A percentile compares a stretch with the other conserved stretches of the same genome.
Evolutionary conservation across 495 filamentous ascomycete genomes (phyloP).

Genomic region (Daldinia caldariorum): DNA sequence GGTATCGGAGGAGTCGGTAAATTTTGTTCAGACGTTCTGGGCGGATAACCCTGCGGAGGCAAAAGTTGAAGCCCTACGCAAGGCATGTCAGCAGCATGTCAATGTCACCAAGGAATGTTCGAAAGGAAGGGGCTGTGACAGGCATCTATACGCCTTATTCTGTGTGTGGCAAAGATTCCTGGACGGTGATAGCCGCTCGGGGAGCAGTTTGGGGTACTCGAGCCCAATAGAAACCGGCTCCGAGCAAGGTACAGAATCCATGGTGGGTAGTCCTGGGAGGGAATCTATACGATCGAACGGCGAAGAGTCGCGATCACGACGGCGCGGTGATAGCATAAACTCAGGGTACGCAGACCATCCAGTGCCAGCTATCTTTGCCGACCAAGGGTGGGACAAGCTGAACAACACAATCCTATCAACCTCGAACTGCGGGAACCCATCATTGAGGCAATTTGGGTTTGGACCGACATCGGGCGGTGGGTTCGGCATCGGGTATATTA

Average conservation of each 20-base stretch:
- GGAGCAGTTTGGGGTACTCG: conserved; percentile 64
- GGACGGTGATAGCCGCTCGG: conserved; percentile 69
- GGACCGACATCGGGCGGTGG: conserved; percentile 94
- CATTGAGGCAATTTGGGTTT: conserved; percentile 96
- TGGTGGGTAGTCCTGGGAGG: conserved; percentile 64
- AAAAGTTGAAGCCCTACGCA: conserved; percentile 85
- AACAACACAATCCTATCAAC: conserved; percentile 95
- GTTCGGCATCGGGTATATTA: conserved; percentile 98
- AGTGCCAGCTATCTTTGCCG: conserved; percentile 85
- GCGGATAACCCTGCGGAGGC: conserved; percentile 81
- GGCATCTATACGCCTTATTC: conserved; percentile 93
- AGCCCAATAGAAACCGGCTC: conserved; percentile 64
- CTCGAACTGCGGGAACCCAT: conserved; percentile 98
- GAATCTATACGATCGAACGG: conserved; percentile 56
- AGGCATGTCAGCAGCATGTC: conserved; percentile 84
- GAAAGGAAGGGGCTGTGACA: conserved; percentile 91
- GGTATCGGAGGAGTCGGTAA: conserved; percentile 79
- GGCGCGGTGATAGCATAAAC: conserved; percentile 52
- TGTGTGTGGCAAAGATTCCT: conserved; percentile 93
- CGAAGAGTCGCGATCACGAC: conserved; percentile 32
- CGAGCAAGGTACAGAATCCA: conserved; percentile 54
- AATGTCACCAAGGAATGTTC: conserved; percentile 85
- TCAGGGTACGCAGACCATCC: conserved; percentile 52
- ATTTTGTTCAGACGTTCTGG: conserved; percentile 96
- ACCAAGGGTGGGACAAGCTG: conserved; percentile 90